A percentile compares a stretch with the other conserved stretches of the same genome.
Evolutionary conservation across 371 early-diverging fungal species (phyloP).

Genomic region (Mucor sp.): DNA sequence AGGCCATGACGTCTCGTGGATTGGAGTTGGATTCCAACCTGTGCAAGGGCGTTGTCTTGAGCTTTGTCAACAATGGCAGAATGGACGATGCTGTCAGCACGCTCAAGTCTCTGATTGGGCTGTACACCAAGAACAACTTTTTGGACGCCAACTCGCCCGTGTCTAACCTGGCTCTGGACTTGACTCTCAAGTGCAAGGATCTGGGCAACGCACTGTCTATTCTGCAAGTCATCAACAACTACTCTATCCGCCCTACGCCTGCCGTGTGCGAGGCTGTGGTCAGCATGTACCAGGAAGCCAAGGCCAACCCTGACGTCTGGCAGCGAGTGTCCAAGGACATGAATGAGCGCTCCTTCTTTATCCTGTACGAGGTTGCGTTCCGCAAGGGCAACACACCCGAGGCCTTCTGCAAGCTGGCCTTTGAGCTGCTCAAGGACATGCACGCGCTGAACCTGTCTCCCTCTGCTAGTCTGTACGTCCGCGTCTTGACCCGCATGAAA

Average conservation of each 20-base stretch:
- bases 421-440: constrained; percentile 33
- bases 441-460: constrained; percentile 12
- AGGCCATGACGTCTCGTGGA: constrained; percentile 30
- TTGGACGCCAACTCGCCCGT: constrained; percentile 16
- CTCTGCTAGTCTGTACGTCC: constrained; percentile 18
- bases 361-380: constrained; percentile 20
- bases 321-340: constrained; percentile 1
- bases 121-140: constrained; percentile 22
- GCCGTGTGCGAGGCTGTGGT: constrained; percentile 14
- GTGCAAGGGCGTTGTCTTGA: constrained; percentile 20
- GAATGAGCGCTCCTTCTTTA: neutral
- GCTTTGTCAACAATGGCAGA: constrained; percentile 16
- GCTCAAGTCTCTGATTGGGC: neutral
- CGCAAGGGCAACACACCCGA: constrained; percentile 9
- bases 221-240: constrained; percentile 18
- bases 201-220: constrained; percentile 19
- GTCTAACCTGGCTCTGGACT: constrained; percentile 17
- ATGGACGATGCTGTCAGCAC: constrained; percentile 16
- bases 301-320: constrained; percentile 17
- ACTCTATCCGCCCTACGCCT: constrained; percentile 19
- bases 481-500: constrained; percentile 27
- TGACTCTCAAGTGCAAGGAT: constrained; percentile 18
- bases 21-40: constrained; percentile 29
- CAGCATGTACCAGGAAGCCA: constrained; percentile 24
- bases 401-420: constrained; percentile 19